phyloP scores from a whole-genome alignment of 768 basidiomycete genomes.

The Suillus clintonianus region DNA sequence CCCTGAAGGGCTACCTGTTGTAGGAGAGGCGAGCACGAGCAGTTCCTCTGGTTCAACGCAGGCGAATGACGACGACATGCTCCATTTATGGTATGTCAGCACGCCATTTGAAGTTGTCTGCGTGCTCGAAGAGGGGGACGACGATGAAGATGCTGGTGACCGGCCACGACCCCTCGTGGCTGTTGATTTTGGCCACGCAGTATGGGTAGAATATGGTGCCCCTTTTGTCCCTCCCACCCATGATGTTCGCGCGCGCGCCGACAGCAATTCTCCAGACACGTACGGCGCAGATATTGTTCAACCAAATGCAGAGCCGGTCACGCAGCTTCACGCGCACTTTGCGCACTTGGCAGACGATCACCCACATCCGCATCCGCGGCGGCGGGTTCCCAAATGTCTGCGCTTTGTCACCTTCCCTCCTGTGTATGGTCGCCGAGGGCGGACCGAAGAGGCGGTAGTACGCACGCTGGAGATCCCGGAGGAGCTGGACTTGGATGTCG shows the following conservation, averaged over 20 bases:
- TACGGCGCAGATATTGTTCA: background rate
- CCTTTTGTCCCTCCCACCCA: background rate
- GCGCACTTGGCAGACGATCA: background rate
- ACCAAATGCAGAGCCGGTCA: background rate
- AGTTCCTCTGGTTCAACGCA: slow-evolving; percentile 4
- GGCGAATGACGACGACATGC: slow-evolving; percentile 52
- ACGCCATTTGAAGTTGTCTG: slow-evolving; percentile 74
- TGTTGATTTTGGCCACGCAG: slow-evolving; percentile 86
- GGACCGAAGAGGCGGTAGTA: slow-evolving; percentile 46
- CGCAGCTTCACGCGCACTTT: background rate
- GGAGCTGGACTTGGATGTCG: slow-evolving; percentile 62
- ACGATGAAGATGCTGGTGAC: slow-evolving; percentile 38
- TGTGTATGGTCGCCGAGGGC: slow-evolving; percentile 27
- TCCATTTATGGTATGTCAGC: slow-evolving; percentile 71
- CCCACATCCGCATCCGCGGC: slow-evolving; percentile 19
- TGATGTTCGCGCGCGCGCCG: background rate
- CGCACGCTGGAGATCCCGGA: slow-evolving; percentile 64
- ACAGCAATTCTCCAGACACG: background rate
- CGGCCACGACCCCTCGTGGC: slow-evolving; percentile 73
- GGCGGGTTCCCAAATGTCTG: slow-evolving; percentile 48
- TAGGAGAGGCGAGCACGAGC: slow-evolving; percentile 8
- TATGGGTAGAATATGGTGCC: slow-evolving; percentile 69
- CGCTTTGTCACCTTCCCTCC: slow-evolving; percentile 75
- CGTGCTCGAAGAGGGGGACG: slow-evolving; percentile 47
- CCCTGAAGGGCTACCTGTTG: slow-evolving; percentile 18